Conservation (phyloP, 2,329 filamentous ascomycete genomes). For the Colletotrichum gloeosporioides region DNA sequence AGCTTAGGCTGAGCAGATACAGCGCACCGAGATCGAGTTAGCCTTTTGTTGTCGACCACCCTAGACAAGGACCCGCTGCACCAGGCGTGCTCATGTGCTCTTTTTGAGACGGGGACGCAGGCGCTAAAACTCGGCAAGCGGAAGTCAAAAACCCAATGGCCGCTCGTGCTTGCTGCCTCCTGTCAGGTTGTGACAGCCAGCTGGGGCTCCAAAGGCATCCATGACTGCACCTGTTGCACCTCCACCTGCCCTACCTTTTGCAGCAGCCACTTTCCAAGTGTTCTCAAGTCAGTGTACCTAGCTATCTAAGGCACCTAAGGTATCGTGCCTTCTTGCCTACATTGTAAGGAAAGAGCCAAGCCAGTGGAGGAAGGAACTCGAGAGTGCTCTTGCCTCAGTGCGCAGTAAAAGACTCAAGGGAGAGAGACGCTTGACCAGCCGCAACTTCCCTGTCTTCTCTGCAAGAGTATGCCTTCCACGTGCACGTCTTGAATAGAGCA, state of each 20-base stretch:
- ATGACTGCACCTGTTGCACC: background rate
- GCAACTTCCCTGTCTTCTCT: background rate
- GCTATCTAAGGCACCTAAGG: background rate
- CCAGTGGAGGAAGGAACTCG: background rate
- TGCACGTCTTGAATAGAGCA: background rate
- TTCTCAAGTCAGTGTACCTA: background rate
- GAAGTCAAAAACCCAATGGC: slow-evolving; percentile 30
- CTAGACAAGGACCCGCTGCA: slow-evolving; percentile 37
- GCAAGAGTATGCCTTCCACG: background rate
- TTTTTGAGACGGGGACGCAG: slow-evolving; percentile 44
- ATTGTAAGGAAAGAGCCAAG: background rate
- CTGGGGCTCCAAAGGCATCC: background rate
- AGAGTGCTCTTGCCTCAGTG: background rate
- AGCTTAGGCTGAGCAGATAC: background rate
- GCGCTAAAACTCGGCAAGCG: slow-evolving; percentile 46
- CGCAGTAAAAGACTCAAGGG: background rate
- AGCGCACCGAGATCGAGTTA: slow-evolving; percentile 3
- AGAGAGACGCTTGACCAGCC: background rate
- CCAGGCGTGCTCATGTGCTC: slow-evolving; percentile 54
- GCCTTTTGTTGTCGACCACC: slow-evolving; percentile 16
- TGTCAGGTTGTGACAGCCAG: background rate
- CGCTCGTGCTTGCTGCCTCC: background rate
- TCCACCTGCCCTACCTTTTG: background rate
- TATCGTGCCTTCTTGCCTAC: background rate
- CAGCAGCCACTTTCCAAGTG: background rate